Percentiles rank a stretch among this genome's conserved stretches.
Conservation (phyloP, 1,139 yeast species). For the Saccharomyces hybrid region DNA sequence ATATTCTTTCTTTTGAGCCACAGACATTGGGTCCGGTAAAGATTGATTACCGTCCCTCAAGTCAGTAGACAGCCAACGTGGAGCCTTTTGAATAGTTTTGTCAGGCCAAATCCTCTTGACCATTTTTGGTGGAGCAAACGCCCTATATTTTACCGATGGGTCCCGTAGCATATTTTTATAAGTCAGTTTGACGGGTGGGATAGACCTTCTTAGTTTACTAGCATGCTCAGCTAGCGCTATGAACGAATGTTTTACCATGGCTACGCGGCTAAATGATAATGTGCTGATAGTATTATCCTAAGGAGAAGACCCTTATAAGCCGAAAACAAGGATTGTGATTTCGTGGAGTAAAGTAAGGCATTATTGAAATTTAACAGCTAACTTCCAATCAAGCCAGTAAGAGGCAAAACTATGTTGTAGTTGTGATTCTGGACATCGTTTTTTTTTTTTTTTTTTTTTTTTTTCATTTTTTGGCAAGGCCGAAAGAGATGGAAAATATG, state of each 20-base stretch:
- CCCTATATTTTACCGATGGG: slow-evolving; percentile 69
- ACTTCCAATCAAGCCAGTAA: not conserved
- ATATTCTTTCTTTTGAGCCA: slow-evolving; percentile 80
- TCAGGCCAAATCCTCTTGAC: slow-evolving; percentile 86
- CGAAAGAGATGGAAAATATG: not conserved
- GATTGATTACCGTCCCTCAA: slow-evolving; percentile 96
- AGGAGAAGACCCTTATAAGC: not conserved
- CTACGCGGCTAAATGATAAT: not conserved
- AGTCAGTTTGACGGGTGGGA: slow-evolving; percentile 27
- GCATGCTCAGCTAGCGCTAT: not conserved
- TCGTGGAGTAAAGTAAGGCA: not conserved
- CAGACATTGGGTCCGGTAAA: slow-evolving; percentile 93
- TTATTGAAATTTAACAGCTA: not conserved
- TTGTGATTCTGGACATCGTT: not conserved
- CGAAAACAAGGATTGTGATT: not conserved
- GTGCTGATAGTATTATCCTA: not conserved
- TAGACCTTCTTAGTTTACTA: not conserved
- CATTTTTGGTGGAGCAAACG: slow-evolving; percentile 53
- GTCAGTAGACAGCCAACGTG: slow-evolving; percentile 95
- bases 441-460: not conserved
- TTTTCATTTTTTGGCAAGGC: not conserved
- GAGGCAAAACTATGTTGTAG: not conserved
- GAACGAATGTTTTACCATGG: not conserved
- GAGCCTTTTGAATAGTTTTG: slow-evolving; percentile 65
- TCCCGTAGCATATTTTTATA: slow-evolving; percentile 51